Conservation (phyloP, 257 asterid species). For the Jacaranda mimosifolia region DNA sequence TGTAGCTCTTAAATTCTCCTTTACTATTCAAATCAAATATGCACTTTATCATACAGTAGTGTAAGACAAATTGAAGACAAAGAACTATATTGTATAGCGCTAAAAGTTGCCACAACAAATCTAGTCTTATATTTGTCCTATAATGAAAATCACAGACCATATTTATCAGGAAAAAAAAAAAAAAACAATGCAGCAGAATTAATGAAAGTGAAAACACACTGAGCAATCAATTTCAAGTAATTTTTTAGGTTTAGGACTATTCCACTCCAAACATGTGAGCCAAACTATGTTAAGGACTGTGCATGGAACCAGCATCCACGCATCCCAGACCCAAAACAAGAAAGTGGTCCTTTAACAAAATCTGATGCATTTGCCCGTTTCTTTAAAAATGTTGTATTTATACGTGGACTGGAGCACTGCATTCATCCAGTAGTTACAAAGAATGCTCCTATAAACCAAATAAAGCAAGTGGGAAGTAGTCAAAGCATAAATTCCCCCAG, state of each 20-base stretch:
- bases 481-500: background rate
- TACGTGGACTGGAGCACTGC: too few relatives aligned
- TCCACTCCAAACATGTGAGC: background rate
- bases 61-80: conserved; percentile 53
- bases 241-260: background rate
- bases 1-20: conserved; percentile 74
- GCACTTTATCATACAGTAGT: conserved; percentile 36
- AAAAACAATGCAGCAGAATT: background rate
- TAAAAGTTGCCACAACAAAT: conserved; percentile 14
- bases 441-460: background rate
- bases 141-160: conserved; percentile 5
- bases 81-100: conserved; percentile 44
- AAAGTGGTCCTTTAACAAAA: too few relatives aligned
- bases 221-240: background rate
- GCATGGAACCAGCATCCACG: background rate
- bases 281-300: background rate
- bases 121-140: background rate
- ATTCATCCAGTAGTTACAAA: background rate
- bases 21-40: conserved; percentile 49
- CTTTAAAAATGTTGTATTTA: too few relatives aligned
- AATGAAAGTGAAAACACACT: background rate
- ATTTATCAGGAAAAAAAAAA: background rate
- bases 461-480: conserved; percentile 4
- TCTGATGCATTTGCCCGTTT: too few relatives aligned
- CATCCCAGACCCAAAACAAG: background rate